Conservation (phyloP, 106 monocot species). For the Phalaenopsis equestris region DNA sequence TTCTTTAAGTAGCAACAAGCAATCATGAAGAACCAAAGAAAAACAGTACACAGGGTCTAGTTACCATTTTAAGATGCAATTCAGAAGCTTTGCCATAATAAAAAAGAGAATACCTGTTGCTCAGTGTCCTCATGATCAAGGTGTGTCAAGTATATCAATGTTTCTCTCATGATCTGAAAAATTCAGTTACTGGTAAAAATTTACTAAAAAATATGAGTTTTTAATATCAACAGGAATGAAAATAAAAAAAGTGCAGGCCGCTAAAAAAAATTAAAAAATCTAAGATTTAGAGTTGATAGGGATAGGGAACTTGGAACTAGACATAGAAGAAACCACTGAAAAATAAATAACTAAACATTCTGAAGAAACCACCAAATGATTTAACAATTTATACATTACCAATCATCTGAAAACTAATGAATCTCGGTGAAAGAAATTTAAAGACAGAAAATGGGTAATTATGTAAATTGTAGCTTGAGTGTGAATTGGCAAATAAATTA, state of each 20-base stretch:
- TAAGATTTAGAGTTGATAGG: not conserved
- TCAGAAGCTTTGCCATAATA: not conserved
- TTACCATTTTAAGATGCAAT: not conserved
- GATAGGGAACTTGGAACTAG: not conserved
- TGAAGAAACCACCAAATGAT: not conserved
- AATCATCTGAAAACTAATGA: not conserved
- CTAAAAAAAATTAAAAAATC: not conserved
- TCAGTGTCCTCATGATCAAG: constrained; percentile 98
- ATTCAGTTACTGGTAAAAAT: constrained; percentile 1
- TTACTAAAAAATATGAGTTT: not conserved
- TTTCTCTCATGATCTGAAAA: constrained; percentile 97
- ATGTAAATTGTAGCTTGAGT: not conserved
- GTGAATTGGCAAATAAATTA: not conserved
- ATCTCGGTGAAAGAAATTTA: too few relatives aligned
- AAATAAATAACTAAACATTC: not conserved
- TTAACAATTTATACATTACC: not conserved
- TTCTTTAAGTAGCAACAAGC: not conserved
- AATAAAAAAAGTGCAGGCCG: not conserved
- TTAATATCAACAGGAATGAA: not conserved
- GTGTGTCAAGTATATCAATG: constrained; percentile 90
- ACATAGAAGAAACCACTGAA: not conserved
- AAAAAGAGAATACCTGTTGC: constrained; percentile 53
- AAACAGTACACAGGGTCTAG: not conserved
- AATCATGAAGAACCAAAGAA: not conserved
- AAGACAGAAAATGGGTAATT: not conserved